Evolutionary conservation across 805 yeast species (phyloP), one percentile per base, ranked within the genome.

Genomic region (Candida arabinofermentans): DNA sequence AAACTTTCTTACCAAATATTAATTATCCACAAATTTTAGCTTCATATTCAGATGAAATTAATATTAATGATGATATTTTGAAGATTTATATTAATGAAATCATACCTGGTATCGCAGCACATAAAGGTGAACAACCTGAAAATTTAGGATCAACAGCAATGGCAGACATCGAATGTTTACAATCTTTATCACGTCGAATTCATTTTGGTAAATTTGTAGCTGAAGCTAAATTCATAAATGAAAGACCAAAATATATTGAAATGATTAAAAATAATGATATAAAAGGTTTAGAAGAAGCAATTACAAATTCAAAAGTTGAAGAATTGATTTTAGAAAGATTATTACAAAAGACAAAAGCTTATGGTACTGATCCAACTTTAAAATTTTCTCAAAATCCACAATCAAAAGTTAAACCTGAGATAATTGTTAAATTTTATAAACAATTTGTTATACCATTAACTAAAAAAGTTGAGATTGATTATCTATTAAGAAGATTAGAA

Each of bases 121-220:
- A 70, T 30, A 57, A 63, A 26, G 83, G 87, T 2, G 95, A 89
- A 42, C 95, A 89, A 56, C 67, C 72, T 32, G 96, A 89, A 58
- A 93, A 90, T 62, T 70, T 80, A 41, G 99, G 99, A 1, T 83
- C 95, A 22, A 86, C 93, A 30, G 82, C 95, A 3, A 69, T 79
- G 30, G 72, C 87, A 48, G 99, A 93, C 59, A 85, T 91, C 43
- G 95, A 86, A 51, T 79, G 85, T 50, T 71, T 93, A 50, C 96
- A 93, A 63, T 83, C 96, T 5, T 66, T 93, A 34, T 85, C 96
- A 8, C 74, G 99, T 55, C 75, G 99, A 59, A 87, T 93, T 52
- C 99, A 93, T 65, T 93, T 91, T 66, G 99, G 99, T 37, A 86
- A 86, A 65, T 93, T 91, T 70, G 99, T 93, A 8, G 99, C 99